These are phyloP conservation scores for Aspergillus coremiiformis DNA, from an alignment of 495 filamentous ascomycete species.

Conservation along the genomic window DNA sequence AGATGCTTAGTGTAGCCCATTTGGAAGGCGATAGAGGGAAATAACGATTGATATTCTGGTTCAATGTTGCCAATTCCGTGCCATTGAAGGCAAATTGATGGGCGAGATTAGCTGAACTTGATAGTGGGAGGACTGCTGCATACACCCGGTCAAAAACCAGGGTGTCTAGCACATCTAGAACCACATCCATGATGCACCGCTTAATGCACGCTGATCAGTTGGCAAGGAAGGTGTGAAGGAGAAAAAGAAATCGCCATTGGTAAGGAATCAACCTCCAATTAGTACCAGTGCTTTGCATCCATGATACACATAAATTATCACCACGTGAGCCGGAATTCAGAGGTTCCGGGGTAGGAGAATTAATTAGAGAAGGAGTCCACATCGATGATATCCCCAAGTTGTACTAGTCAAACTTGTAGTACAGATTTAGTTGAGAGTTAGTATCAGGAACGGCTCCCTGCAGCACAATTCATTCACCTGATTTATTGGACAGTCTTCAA, in stretches of 20 bases:
- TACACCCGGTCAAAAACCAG: constrained; percentile 69
- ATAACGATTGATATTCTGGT: constrained; percentile 14
- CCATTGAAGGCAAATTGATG: constrained; percentile 20
- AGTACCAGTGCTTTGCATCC: neutral
- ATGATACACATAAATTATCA: neutral
- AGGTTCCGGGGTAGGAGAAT: neutral
- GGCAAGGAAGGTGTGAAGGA: neutral
- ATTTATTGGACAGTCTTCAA: neutral
- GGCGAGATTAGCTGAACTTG: neutral
- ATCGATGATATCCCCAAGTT: neutral
- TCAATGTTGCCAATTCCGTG: constrained; percentile 40
- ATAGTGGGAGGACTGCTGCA: constrained; percentile 50
- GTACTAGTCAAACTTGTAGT: neutral
- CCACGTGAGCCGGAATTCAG: neutral
- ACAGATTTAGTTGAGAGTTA: neutral
- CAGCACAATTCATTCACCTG: neutral
- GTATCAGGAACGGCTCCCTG: neutral
- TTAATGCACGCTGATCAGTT: neutral
- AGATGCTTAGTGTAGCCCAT: constrained; percentile 64
- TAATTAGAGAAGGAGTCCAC: neutral
- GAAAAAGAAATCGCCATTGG: neutral
- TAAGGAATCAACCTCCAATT: neutral
- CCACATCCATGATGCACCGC: constrained; percentile 62
- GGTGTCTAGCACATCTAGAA: constrained; percentile 71
- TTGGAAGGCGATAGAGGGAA: constrained; percentile 54